A percentile compares a stretch with the other conserved stretches of the same genome.
These are phyloP conservation scores for Hymenoscyphus scutula DNA, from an alignment of 2,329 filamentous ascomycete species.

Conservation along the genomic window DNA sequence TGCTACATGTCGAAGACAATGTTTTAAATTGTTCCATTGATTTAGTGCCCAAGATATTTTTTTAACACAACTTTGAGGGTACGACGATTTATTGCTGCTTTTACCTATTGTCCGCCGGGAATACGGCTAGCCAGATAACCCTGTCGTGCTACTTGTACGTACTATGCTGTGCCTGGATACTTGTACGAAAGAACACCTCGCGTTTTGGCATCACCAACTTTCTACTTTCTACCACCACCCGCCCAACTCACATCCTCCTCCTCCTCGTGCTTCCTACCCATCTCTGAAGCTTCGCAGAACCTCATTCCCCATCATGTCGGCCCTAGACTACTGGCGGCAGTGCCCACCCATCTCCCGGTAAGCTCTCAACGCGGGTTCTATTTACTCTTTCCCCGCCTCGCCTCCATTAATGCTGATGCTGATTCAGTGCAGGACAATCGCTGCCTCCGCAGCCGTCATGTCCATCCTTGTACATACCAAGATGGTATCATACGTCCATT, in stretches of 20 bases:
- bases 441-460: conserved; percentile 56
- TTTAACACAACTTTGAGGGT: too few species aligned
- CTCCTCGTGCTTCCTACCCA: conserved; percentile 20
- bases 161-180: neutral
- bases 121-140: too few species aligned
- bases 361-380: conserved; percentile 27
- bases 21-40: too few species aligned
- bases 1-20: too few species aligned
- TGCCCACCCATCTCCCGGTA: conserved; percentile 67
- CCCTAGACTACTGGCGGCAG: conserved; percentile 62
- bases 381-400: conserved; percentile 15
- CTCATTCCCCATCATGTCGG: conserved; percentile 32
- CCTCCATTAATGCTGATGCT: conserved; percentile 44
- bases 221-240: conserved; percentile 7
- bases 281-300: conserved; percentile 11
- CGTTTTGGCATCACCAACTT: conserved; percentile 13
- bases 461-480: conserved; percentile 57
- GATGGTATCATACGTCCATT: conserved; percentile 47
- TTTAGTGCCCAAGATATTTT: too few species aligned
- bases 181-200: conserved; percentile 23
- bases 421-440: conserved; percentile 57
- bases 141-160: neutral
- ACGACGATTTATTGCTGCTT: too few species aligned
- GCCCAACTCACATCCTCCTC: neutral
- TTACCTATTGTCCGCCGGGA: too few species aligned